A percentile compares a stretch with the other conserved stretches of the same genome.
phyloP scores from a whole-genome alignment of 306 rosid genomes.

The Rosa lucieae region DNA sequence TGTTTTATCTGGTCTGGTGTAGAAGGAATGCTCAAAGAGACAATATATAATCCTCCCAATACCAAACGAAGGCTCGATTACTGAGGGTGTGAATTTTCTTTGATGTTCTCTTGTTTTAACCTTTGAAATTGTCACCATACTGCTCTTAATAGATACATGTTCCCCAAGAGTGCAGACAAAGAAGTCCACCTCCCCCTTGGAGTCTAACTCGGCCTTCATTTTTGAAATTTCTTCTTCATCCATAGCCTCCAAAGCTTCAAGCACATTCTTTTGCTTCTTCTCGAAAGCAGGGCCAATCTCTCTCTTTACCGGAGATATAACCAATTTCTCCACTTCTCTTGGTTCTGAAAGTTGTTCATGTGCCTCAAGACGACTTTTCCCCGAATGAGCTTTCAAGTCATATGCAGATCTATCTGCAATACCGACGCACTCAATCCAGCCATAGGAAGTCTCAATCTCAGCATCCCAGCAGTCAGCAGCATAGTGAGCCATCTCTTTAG shows the following conservation, averaged over 20 bases:
- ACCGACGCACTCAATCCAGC: constrained; percentile 98
- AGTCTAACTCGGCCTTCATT: constrained; percentile 69
- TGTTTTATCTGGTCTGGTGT: constrained; percentile 70
- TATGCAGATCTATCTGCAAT: constrained; percentile 97
- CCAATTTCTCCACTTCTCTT: constrained; percentile 90
- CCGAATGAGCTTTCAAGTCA: constrained; percentile 89
- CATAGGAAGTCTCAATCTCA: constrained; percentile 92
- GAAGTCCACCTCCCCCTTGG: constrained; percentile 73
- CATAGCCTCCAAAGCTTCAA: constrained; percentile 96
- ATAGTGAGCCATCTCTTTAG: constrained; percentile 97
- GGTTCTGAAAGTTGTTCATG: constrained; percentile 76
- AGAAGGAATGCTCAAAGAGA: constrained; percentile 85
- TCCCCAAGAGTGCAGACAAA: constrained; percentile 69
- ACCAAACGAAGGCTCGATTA: constrained; percentile 95
- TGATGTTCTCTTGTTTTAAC: constrained; percentile 81
- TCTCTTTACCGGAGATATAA: constrained; percentile 72
- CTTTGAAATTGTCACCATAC: constrained; percentile 71
- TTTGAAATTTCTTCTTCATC: constrained; percentile 74
- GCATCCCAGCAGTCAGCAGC: constrained; percentile 99
- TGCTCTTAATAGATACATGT: constrained; percentile 54
- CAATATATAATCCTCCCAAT: constrained; percentile 88
- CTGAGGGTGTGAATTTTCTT: constrained; percentile 96
- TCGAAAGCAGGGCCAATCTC: constrained; percentile 80
- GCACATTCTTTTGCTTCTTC: constrained; percentile 65
- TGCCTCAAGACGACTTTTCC: constrained; percentile 73